Base-by-base conservation (phyloP, 2,329 filamentous ascomycete species). In the Aspergillus amoenus region DNA sequence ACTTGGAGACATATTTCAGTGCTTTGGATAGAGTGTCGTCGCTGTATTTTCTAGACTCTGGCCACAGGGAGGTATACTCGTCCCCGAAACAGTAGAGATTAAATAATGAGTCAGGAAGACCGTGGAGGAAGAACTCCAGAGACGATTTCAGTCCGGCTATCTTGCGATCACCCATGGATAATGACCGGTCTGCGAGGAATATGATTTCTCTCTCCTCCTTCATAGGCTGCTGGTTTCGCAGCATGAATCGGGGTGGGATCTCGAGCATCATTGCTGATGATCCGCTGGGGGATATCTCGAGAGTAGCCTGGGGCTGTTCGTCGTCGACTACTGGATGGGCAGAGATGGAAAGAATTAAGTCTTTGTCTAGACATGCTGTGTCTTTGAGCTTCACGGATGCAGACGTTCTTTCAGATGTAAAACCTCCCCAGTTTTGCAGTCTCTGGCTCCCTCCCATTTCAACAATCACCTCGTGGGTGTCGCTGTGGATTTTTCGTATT, bases 11-110 rank as follows among this genome's bases (percentile, higher is more conserved):
- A 56, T 84, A 71, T 0, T 58, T 42, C 3, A 73, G 70, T 1
- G 83, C 83, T 50, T 74, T 53, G 0, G 77, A 65, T 1, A 85
- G 67, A 0, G 70, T 78, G 0, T 75, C 69, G 22, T 78, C 73
- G 55, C 72, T 74, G 57, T 84, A 85, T 0, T 70, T 69, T 47
- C 73, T 70, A 2, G 82, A 84, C 27, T 75, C 73, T 0, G 69
- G 48, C 76, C 78, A 86, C 6, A 85, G 70, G 51, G 83, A 82
- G 1, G 64, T 60, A 58, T 78, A 73, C 0, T 6, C 39, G 1
- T 70, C 76, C 12, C 87, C 87, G 52, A 90, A 90, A 4, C 85
- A 87, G 68, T 84, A 87, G 53, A 90, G 86, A 66, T 90, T 89
- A 78, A 90, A 90, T 65, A 84, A 84, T 59, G 83, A 77, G 5